Evolutionary conservation across 2,329 filamentous ascomycete genomes (phyloP).

Genomic region (Chrysosporium keratinophilum): DNA sequence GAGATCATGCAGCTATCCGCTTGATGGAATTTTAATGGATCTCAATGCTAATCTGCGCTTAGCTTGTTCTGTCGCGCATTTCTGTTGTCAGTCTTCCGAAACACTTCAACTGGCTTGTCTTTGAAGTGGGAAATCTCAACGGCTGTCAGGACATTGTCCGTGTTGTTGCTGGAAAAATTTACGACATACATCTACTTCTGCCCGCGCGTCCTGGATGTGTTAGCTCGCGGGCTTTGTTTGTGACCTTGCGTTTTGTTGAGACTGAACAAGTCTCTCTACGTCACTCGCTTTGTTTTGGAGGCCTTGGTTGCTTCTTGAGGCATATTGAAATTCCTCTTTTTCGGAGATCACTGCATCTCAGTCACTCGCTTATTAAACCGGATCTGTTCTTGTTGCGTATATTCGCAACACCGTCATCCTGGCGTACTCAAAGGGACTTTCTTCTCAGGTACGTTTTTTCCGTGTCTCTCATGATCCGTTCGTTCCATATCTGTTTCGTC

Average conservation of each 20-base stretch:
- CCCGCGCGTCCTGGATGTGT: slow-evolving; percentile 22
- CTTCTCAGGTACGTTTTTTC: slow-evolving; percentile 34
- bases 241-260: slow-evolving; percentile 23
- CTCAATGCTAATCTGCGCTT: not conserved
- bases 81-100: slow-evolving; percentile 1
- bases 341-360: slow-evolving; percentile 31
- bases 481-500: not conserved
- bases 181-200: not conserved
- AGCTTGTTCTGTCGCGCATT: not conserved
- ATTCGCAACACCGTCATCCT: slow-evolving; percentile 41
- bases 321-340: slow-evolving; percentile 26
- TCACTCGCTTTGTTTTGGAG: slow-evolving; percentile 37
- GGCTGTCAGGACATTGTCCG: not conserved
- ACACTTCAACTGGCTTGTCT: slow-evolving; percentile 1
- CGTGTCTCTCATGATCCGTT: slow-evolving; percentile 2
- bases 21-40: not conserved
- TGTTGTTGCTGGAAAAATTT: not conserved
- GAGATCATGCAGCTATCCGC: not conserved
- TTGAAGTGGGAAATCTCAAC: not conserved
- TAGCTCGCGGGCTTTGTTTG: slow-evolving; percentile 26
- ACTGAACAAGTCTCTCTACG: slow-evolving; percentile 28
- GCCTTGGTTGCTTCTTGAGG: slow-evolving; percentile 26
- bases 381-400: slow-evolving; percentile 33
- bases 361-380: slow-evolving; percentile 39
- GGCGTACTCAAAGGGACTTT: slow-evolving; percentile 40